Evolutionary conservation across 192 early-diverging fungal species (phyloP).

Genomic region (Umbelopsis vinacea): DNA sequence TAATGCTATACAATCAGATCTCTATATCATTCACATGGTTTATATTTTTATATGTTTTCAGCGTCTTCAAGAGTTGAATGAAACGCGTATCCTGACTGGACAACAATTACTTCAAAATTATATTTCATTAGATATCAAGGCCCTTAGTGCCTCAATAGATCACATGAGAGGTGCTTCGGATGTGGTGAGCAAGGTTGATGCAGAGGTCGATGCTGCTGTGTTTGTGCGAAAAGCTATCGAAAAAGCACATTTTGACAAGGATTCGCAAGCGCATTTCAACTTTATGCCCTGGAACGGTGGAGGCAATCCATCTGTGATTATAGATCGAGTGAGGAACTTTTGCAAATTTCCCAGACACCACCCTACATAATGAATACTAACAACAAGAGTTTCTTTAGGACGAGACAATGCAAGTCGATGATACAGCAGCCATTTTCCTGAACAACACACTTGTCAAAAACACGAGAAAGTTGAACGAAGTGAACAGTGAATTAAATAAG

Average conservation of each 20-base stretch:
- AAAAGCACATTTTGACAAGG: constrained; percentile 17
- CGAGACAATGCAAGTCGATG: constrained; percentile 58
- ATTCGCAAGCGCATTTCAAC: constrained; percentile 26
- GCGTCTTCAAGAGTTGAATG: constrained; percentile 67
- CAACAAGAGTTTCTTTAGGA: constrained; percentile 22
- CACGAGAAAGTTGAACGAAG: constrained; percentile 48
- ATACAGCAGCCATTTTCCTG: constrained; percentile 62
- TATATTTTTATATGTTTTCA: constrained; percentile 21
- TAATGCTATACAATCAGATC: neutral
- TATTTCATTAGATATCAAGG: constrained; percentile 47
- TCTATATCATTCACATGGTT: neutral
- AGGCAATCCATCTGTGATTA: constrained; percentile 24
- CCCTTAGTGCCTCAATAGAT: constrained; percentile 36
- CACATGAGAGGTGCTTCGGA: constrained; percentile 39
- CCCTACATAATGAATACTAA: neutral
- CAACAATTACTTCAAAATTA: constrained; percentile 59
- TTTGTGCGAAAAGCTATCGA: constrained; percentile 49
- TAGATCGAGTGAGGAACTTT: constrained; percentile 33
- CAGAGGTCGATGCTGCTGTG: constrained; percentile 52
- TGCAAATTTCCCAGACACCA: neutral
- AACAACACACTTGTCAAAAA: constrained; percentile 69
- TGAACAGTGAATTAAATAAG: constrained; percentile 53
- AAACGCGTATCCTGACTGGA: constrained; percentile 55
- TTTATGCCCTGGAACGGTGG: constrained; percentile 46
- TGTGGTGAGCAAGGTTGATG: constrained; percentile 52